Conservation (phyloP, 2,329 filamentous ascomycete species). For the Trichoderma koningiopsis region DNA sequence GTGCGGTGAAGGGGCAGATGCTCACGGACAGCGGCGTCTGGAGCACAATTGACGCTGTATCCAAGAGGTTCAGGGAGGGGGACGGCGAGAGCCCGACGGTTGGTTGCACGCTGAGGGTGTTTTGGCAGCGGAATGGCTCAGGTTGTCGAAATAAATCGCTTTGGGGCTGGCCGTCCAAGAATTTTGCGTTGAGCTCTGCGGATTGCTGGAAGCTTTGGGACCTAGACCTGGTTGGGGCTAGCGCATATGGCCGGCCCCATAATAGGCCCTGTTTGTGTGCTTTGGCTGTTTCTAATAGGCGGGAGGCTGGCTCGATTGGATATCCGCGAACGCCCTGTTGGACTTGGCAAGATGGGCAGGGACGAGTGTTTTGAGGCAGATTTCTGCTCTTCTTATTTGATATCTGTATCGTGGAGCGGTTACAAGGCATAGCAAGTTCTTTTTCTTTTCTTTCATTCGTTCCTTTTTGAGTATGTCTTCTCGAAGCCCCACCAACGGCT, state of each 20-base stretch:
- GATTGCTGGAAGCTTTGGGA: constrained; percentile 38
- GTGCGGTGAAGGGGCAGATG: not conserved
- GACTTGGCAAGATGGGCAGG: not conserved
- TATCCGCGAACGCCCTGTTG: not conserved
- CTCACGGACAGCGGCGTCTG: constrained; percentile 25
- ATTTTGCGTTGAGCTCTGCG: constrained; percentile 49
- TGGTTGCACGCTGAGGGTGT: constrained; percentile 37
- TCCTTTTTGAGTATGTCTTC: not conserved
- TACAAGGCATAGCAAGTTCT: not conserved
- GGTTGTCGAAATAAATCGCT: constrained; percentile 42
- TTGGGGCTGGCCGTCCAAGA: constrained; percentile 41
- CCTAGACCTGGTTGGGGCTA: constrained; percentile 39
- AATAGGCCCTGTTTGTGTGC: not conserved
- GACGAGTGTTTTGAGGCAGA: not conserved
- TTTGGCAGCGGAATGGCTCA: constrained; percentile 35
- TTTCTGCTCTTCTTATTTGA: not conserved
- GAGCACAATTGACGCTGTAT: constrained; percentile 26
- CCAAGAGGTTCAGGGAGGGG: constrained; percentile 27
- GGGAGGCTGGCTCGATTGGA: not conserved
- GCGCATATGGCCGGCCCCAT: constrained; percentile 19
- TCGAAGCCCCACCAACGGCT: not conserved
- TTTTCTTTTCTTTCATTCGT: not conserved
- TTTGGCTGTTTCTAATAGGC: not conserved
- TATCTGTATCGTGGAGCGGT: not conserved
- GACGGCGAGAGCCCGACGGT: constrained; percentile 28